Conservation (phyloP, 495 filamentous ascomycete species). For the Penicillium taxi region DNA sequence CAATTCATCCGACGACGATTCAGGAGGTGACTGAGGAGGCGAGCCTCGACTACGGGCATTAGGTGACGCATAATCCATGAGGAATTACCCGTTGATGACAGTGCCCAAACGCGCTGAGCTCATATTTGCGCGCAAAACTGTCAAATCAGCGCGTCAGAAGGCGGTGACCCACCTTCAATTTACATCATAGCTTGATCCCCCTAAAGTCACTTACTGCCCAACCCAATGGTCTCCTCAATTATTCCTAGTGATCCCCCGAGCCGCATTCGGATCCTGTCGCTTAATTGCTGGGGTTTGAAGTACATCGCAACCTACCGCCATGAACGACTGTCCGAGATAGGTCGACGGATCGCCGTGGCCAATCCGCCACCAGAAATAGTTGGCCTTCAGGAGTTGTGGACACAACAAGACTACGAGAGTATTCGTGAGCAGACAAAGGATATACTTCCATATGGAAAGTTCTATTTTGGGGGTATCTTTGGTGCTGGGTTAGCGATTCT, state of each 20-base stretch:
- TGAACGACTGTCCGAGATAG: conserved; percentile 78
- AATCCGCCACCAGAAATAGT: conserved; percentile 75
- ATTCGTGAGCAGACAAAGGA: conserved; percentile 68
- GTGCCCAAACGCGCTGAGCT: conserved; percentile 9
- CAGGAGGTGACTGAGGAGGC: conserved; percentile 27
- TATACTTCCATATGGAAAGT: conserved; percentile 88
- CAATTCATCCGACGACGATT: conserved; percentile 49
- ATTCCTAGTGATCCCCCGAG: conserved; percentile 20
- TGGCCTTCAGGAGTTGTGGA: conserved; percentile 93
- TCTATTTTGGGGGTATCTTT: conserved; percentile 83
- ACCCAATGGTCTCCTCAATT: conserved; percentile 14
- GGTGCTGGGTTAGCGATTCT: conserved; percentile 86
- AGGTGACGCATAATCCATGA: conserved; percentile 29
- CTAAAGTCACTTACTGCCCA: conserved; percentile 1
- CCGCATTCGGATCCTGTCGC: conserved; percentile 64
- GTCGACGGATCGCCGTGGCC: conserved; percentile 58
- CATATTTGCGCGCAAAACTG: conserved; percentile 6
- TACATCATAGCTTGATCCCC: conserved; percentile 10
- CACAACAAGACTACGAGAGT: conserved; percentile 76
- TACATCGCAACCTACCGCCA: conserved; percentile 71
- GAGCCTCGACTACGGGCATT: conserved; percentile 49
- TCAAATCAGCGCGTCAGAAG: conserved; percentile 12
- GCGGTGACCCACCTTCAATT: conserved; percentile 8
- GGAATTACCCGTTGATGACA: conserved; percentile 4
- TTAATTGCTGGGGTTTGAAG: conserved; percentile 97